Conservation (phyloP, 805 yeast species). For the Ogataea haglerorum region DNA sequence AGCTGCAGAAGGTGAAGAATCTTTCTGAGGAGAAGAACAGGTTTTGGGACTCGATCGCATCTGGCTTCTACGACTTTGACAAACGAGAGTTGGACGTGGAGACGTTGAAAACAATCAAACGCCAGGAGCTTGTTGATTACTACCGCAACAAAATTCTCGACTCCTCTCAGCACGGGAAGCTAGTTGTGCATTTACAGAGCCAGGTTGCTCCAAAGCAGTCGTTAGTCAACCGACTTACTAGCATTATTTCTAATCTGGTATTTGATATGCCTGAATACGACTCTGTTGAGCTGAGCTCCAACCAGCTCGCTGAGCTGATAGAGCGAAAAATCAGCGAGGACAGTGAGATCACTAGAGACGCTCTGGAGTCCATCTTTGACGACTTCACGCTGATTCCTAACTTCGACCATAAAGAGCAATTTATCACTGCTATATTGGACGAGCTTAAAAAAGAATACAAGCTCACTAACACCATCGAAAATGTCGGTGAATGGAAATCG, state of each 20-base stretch:
- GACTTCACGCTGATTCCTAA: constrained; percentile 20
- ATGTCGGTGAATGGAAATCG: constrained; percentile 55
- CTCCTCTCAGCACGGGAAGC: constrained; percentile 32
- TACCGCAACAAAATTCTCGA: constrained; percentile 43
- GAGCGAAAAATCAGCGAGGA: constrained; percentile 15
- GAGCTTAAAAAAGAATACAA: constrained; percentile 17
- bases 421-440: constrained; percentile 14
- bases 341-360: constrained; percentile 8
- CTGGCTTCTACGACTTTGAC: constrained; percentile 77
- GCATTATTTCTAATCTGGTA: constrained; percentile 30
- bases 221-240: constrained; percentile 23
- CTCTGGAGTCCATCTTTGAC: constrained; percentile 13
- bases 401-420: constrained; percentile 19
- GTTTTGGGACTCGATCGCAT: constrained; percentile 63
- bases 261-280: constrained; percentile 28
- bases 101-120: constrained; percentile 48
- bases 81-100: constrained; percentile 56
- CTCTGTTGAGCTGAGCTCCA: constrained; percentile 24
- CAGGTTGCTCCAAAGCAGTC: constrained; percentile 32
- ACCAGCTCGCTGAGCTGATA: constrained; percentile 21
- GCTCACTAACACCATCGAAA: constrained; percentile 32
- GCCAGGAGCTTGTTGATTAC: constrained; percentile 55
- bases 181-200: constrained; percentile 65
- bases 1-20: constrained; percentile 71
- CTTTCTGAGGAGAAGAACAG: constrained; percentile 69